Evolutionary conservation across 148 eudicot species (phyloP).

Genomic region (Rhododendron griersonianum): DNA sequence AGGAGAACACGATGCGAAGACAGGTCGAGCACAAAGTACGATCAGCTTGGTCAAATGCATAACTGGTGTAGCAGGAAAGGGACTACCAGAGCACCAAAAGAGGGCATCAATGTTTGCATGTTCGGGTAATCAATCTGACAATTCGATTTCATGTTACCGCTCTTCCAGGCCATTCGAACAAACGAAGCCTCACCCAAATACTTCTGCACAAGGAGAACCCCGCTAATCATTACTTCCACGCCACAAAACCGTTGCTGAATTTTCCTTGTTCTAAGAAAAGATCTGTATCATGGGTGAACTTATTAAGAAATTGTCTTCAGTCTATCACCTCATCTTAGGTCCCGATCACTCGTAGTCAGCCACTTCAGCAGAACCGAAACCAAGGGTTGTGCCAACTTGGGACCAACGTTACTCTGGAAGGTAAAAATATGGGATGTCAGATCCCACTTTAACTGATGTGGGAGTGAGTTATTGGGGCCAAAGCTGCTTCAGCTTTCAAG

Average conservation of each 20-base stretch:
- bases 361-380: background rate
- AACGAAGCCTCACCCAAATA: background rate
- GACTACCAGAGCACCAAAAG: background rate
- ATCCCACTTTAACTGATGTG: background rate
- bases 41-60: background rate
- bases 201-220: background rate
- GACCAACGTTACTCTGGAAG: background rate
- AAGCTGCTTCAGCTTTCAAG: constrained; percentile 9
- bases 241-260: background rate
- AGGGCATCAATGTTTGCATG: background rate
- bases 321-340: background rate
- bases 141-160: background rate
- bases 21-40: background rate
- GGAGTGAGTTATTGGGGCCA: background rate
- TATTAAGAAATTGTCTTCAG: background rate
- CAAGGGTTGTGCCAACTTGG: background rate
- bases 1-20: background rate
- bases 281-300: background rate
- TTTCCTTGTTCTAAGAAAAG: background rate
- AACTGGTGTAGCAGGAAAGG: background rate
- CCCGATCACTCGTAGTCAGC: background rate
- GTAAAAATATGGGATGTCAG: background rate
- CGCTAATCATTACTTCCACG: background rate
- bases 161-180: background rate
- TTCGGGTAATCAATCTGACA: background rate